Base-by-base conservation (phyloP, 192 early-diverging fungal genomes). In the Umbelopsis vinacea region DNA sequence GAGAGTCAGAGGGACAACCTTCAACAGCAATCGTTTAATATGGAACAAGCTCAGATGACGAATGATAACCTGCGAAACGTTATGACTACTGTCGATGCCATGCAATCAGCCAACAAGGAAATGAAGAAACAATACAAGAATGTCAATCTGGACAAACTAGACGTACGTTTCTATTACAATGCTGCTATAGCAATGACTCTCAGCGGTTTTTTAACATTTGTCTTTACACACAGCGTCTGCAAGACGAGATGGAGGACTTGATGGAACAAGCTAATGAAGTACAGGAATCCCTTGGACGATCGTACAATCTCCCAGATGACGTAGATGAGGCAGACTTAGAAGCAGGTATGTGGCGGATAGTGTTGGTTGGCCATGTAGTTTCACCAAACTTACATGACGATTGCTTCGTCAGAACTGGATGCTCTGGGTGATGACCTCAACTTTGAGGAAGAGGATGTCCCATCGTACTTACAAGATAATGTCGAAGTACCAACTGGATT, bases 231-330 rank as follows among this genome's bases (percentile, higher is more conserved):
- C 68, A 95, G 93, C 82, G 88, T 79, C 87, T 98, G 72, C 97
- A 98, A 88, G 96, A 98, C 72, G 98, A 99, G 76, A 96, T 98
- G 94, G 94, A 96, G 54, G 98, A 99, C 71, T 82, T 98, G 68
- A 78, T 99, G 83, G 98, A 97, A 63, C 94, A 95, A 76, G 95
- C 97, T 11, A 97, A 96, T 81, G 98, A 99, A 74, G 86, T 99
- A 46, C 98, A 99, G 82, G 97, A 99, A 85, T 85, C 93, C 38
- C 83, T 99, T 75, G 94, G 94, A 15, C 81, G 96, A 53, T 92
- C 93, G 22, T 98, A 98, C 84, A 91, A 90, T 21, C 76, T 98
- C 14, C 97, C 97, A 7, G 97, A 98, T 45, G 98, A 96, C 46
- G 82, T 99, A 55, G 96, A 99, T 66, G 98, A 99, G 67, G 90